Percentiles rank a stretch among this genome's conserved stretches.
Evolutionary conservation across 441 rosid species (phyloP).

Genomic region (Flueggea neowawraea): DNA sequence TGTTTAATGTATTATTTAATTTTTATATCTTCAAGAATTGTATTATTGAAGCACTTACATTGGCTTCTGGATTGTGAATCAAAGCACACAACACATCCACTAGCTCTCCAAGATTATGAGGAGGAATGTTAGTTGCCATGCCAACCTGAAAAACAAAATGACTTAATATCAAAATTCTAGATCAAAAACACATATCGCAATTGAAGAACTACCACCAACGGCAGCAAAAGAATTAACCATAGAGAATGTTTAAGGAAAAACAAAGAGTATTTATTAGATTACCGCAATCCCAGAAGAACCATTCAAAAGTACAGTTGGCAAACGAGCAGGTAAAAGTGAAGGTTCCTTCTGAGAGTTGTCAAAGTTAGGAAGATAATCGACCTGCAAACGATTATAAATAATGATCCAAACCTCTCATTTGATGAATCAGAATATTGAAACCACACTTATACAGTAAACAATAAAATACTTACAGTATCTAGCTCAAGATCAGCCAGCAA

Average conservation of each 20-base stretch:
- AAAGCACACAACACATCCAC: conserved; percentile 94
- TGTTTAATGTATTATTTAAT: background rate
- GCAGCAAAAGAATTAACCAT: background rate
- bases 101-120: conserved; percentile 96
- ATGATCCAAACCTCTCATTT: background rate
- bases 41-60: conserved; percentile 40
- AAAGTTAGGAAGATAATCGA: conserved; percentile 89
- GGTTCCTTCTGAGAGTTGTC: conserved; percentile 95
- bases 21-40: background rate
- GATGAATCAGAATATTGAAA: conserved; percentile 1
- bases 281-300: conserved; percentile 99
- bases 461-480: conserved; percentile 59
- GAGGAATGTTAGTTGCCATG: conserved; percentile 99
- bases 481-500: conserved; percentile 81
- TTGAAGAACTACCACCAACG: background rate
- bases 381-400: conserved; percentile 39
- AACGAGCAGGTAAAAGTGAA: conserved; percentile 87
- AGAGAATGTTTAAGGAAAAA: conserved; percentile 9
- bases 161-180: conserved; percentile 4
- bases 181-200: background rate
- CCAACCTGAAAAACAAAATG: conserved; percentile 61
- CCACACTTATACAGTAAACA: conserved; percentile 4
- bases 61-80: conserved; percentile 89
- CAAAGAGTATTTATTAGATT: conserved; percentile 14
- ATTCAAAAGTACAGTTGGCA: conserved; percentile 83